phyloP scores from a whole-genome alignment of 345 rosid species.

The Cardiospermum halicacabum region DNA sequence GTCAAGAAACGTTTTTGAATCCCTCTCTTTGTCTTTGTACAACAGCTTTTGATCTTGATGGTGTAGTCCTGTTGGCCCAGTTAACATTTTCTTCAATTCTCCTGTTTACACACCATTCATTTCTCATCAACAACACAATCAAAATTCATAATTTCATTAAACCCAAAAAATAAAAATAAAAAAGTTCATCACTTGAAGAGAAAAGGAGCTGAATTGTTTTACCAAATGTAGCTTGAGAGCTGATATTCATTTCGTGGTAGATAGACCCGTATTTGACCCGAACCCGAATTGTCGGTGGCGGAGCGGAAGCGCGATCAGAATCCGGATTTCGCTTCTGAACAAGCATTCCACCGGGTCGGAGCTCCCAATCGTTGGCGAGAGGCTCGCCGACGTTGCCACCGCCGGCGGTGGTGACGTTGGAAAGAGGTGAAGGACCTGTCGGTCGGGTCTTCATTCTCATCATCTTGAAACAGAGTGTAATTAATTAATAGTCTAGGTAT shows the following conservation, averaged over 20 bases:
- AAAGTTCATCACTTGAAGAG: neutral
- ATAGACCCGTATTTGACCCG: conserved; percentile 85
- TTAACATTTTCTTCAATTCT: conserved; percentile 91
- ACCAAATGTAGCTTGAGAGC: conserved; percentile 93
- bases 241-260: conserved; percentile 74
- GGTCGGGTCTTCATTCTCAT: conserved; percentile 68
- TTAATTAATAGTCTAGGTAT: conserved; percentile 1
- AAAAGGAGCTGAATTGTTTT: neutral
- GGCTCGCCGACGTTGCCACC: conserved; percentile 28
- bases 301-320: conserved; percentile 52
- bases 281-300: conserved; percentile 85
- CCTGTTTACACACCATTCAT: conserved; percentile 36
- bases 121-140: too few species aligned
- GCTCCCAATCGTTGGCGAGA: conserved; percentile 72
- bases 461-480: conserved; percentile 38
- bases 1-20: conserved; percentile 83
- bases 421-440: conserved; percentile 36
- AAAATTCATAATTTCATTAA: too few species aligned
- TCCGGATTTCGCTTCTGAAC: conserved; percentile 88
- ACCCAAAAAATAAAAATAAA: neutral
- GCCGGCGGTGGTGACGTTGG: conserved; percentile 39
- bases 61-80: conserved; percentile 84
- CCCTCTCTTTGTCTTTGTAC: conserved; percentile 92
- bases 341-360: conserved; percentile 97
- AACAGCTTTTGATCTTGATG: conserved; percentile 91